phyloP scores from a whole-genome alignment of 1,284 basidiomycete species.

The Cutaneotrichosporon daszewskae region DNA sequence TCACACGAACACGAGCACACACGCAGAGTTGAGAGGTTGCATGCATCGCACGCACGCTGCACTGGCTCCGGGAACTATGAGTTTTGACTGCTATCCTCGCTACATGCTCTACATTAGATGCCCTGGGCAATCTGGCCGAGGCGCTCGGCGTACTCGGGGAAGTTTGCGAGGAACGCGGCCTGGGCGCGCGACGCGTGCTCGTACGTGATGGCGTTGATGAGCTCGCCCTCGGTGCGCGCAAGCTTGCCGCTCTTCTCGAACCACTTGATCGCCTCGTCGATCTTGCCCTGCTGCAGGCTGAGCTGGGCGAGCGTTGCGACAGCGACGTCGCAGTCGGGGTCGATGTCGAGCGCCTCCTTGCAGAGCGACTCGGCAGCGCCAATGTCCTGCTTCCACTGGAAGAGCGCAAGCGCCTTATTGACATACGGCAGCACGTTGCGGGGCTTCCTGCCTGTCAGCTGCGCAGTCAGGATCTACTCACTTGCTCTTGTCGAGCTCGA shows the following conservation, averaged over 20 bases:
- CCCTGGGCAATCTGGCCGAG: conserved; percentile 47
- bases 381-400: conserved; percentile 93
- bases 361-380: conserved; percentile 77
- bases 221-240: conserved; percentile 84
- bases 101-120: too few relatives aligned
- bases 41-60: too few relatives aligned
- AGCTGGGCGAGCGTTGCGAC: conserved; percentile 94
- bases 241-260: conserved; percentile 80
- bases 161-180: conserved; percentile 70
- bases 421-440: conserved; percentile 90
- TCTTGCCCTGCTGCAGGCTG: conserved; percentile 82
- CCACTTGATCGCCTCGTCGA: conserved; percentile 78
- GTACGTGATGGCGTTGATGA: conserved; percentile 79
- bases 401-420: conserved; percentile 93
- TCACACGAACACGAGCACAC: too few relatives aligned
- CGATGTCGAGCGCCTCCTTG: conserved; percentile 77
- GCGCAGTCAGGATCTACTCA: too few relatives aligned
- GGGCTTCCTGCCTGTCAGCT: conserved; percentile 52
- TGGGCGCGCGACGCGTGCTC: conserved; percentile 71
- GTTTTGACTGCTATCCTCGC: too few relatives aligned
- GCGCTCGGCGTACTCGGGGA: conserved; percentile 65
- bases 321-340: conserved; percentile 92
- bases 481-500: conserved; percentile 85
- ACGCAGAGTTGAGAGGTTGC: too few relatives aligned
- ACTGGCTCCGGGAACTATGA: too few relatives aligned